A percentile compares a stretch with the other conserved stretches of the same genome.
Conservation (phyloP, 2,329 filamentous ascomycete genomes). For the Emericellopsis atlantica region DNA sequence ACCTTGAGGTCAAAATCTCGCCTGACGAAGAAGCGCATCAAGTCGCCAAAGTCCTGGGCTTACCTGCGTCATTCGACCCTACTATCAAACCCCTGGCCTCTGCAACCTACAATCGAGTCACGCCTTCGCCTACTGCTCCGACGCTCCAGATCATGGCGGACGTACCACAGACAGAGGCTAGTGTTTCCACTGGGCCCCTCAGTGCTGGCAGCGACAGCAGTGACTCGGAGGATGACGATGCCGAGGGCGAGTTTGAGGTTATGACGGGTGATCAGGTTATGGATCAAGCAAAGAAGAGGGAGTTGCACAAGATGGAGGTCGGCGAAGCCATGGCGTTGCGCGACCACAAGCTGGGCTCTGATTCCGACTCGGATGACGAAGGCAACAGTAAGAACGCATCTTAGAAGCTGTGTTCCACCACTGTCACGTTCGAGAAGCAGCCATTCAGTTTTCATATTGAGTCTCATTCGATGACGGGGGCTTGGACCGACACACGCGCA, state of each 20-base stretch:
- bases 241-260: conserved; percentile 30
- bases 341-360: conserved; percentile 22
- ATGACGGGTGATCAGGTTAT: conserved; percentile 28
- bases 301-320: conserved; percentile 47
- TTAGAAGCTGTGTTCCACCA: conserved; percentile 1
- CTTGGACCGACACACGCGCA: no score
- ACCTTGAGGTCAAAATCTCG: conserved; percentile 40
- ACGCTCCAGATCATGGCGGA: conserved; percentile 1
- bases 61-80: conserved; percentile 51
- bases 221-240: conserved; percentile 22
- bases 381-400: conserved; percentile 5
- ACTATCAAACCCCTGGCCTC: conserved; percentile 44
- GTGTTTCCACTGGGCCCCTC: background rate
- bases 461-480: no score
- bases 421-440: no score
- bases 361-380: conserved; percentile 24
- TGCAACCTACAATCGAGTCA: conserved; percentile 6
- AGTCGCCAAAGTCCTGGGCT: conserved; percentile 48
- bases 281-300: conserved; percentile 33
- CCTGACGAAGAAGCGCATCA: conserved; percentile 52
- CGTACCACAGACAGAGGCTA: background rate
- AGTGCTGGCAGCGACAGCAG: conserved; percentile 19
- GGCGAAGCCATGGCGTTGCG: conserved; percentile 41
- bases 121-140: background rate
- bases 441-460: no score